A percentile compares a stretch with the other conserved stretches of the same genome.
These are phyloP conservation scores for Fusarium sp. DNA, from an alignment of 2,329 filamentous ascomycete genomes.

Conservation along the genomic window DNA sequence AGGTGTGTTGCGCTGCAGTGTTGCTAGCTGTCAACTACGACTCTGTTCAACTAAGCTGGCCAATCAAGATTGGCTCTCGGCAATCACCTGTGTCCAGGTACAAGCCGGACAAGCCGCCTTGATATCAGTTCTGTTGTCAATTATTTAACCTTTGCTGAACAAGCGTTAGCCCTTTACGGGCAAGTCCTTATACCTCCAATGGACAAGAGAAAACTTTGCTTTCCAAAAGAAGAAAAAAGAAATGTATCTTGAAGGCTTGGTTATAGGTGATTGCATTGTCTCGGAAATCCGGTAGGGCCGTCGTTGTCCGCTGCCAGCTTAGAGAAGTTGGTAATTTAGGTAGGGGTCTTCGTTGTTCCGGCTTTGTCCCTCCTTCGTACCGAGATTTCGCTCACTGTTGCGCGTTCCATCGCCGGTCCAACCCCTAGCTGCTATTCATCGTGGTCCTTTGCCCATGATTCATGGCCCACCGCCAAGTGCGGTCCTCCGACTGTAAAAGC, in stretches of 20 bases:
- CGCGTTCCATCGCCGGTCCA: conserved; percentile 48
- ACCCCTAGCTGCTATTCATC: conserved; percentile 43
- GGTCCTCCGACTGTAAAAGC: conserved; percentile 51
- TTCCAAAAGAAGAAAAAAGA: background rate
- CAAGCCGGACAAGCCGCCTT: conserved; percentile 29
- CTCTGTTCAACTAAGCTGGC: conserved; percentile 22
- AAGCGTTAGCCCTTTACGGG: conserved; percentile 13
- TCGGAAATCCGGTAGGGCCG: conserved; percentile 49
- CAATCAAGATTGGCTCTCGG: conserved; percentile 35
- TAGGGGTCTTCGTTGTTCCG: conserved; percentile 47
- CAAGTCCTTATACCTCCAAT: conserved; percentile 13
- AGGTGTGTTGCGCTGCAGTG: conserved; percentile 23
- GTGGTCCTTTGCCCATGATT: conserved; percentile 51
- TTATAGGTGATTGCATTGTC: conserved; percentile 1
- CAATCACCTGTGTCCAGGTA: conserved; percentile 39
- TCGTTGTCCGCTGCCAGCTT: conserved; percentile 43
- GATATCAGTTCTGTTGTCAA: conserved; percentile 36
- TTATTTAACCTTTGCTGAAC: conserved; percentile 24
- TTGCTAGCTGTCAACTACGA: conserved; percentile 7
- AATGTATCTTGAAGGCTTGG: background rate
- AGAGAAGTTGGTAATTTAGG: conserved; percentile 1
- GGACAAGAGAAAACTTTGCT: background rate
- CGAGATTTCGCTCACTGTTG: conserved; percentile 48
- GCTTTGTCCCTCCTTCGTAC: conserved; percentile 46
- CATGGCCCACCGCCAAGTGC: conserved; percentile 54